Conservation (phyloP, 2,329 filamentous ascomycete genomes). For the Colletotrichum truncatum region DNA sequence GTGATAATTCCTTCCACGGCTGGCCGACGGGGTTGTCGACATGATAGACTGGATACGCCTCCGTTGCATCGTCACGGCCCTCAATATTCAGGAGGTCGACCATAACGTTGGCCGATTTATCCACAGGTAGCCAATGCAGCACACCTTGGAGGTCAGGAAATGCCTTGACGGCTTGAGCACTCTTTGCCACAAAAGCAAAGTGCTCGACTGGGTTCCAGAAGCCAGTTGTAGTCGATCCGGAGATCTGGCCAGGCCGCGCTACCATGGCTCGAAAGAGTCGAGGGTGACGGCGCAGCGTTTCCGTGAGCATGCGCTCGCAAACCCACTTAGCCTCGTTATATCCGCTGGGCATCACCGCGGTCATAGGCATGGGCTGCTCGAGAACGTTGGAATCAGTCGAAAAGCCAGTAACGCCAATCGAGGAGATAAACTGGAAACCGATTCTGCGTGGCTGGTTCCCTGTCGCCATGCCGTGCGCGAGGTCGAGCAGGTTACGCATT, state of each 20-base stretch:
- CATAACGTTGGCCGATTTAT: too few relatives aligned
- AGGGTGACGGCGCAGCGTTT: constrained; percentile 54
- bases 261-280: constrained; percentile 52
- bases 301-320: constrained; percentile 59
- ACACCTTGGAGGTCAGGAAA: too few relatives aligned
- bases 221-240: constrained; percentile 57
- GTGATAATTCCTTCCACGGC: too few relatives aligned
- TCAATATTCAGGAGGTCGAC: too few relatives aligned
- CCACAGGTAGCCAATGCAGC: too few relatives aligned
- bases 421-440: not conserved
- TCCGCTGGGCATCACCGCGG: constrained; percentile 37
- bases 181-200: too few relatives aligned
- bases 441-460: not conserved
- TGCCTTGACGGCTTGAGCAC: too few relatives aligned
- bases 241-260: constrained; percentile 61
- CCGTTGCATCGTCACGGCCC: too few relatives aligned
- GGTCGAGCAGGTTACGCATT: not conserved
- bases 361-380: not conserved
- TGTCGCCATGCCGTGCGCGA: not conserved
- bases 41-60: too few relatives aligned
- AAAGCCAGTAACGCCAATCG: too few relatives aligned
- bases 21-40: too few relatives aligned
- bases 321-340: constrained; percentile 61
- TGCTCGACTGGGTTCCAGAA: constrained; percentile 67
- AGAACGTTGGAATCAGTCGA: too few relatives aligned